Base-by-base conservation (phyloP, 805 yeast species). In the Debaryomyces tyrocola region DNA sequence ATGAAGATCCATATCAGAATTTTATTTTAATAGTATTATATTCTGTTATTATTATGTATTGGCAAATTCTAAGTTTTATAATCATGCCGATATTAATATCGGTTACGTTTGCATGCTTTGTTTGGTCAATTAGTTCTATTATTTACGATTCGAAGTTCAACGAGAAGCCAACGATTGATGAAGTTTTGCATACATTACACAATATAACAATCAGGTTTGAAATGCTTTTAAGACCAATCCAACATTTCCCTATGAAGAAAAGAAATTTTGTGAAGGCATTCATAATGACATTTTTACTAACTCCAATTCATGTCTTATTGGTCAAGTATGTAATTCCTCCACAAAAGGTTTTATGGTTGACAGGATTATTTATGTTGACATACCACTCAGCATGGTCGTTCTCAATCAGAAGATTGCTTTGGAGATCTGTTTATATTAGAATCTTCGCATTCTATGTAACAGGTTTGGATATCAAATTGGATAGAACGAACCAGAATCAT, bases 101-200 rank as follows among this genome's bases (percentile, higher is more conserved):
- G 8, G 33, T 74, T n/a, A 43, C 54, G 1, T 69, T 73, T 52
- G 65, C 78, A 40, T 65, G 74, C 33, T 29, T 66, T 6, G 72
- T 71, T 27, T 80, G 83, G 83, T 59, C 69, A 17, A 59, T 74
- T 7, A 70, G 67, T 46, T 69, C 78, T 4, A 67, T 72, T 6
- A 50, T 68, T 1, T 65, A 69, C 47, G 81, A 76, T 47, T 64
- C 74, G 15, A 67, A 64, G 46, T 65, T 52, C 41, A 69, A 74
- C 43, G 78, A 74, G 45, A 71, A 64, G 40, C 83, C 83, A 10
- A 79, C 83, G 1, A 59, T 79, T 28, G 82, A 78, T 43, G 84
- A 79, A 52, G 77, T 79, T 2, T 48, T 79, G 31, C 73, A 72
- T 49, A 70, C 79, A 0, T 55, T 78, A 44, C 71, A 73, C 38